Evolutionary conservation across 148 eudicot genomes (phyloP), one percentile per base, ranked within the genome.

Genomic region (Vaccinium darrowii): DNA sequence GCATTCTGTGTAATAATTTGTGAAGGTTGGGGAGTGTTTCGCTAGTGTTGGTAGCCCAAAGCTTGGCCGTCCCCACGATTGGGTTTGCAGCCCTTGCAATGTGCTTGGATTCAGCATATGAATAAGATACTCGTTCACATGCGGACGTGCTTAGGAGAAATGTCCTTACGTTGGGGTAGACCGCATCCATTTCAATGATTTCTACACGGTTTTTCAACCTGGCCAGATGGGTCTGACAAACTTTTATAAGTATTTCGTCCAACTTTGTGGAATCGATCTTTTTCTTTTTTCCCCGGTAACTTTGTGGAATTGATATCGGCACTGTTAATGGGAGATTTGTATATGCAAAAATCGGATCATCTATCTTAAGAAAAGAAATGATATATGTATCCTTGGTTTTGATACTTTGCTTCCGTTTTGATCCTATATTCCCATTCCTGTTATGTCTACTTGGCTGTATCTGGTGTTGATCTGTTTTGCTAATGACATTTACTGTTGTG

Each of bases 401-500:
- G 33, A 79, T 54, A 39, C 15, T 27, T 19, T 79, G 47, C 63
- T 30, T 7, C 10, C 18, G 27, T 49, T 0, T 15, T 76, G 30
- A 49, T 76, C 15, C 18, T 53, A 76, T 18, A n/a, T 30, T 49
- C 4, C 62, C 30, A n/a, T 39, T 78, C 36, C 62, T 53, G n/a
- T 78, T 39, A 25, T 78, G 10, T 53, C 13, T n/a, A 7, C 9
- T 23, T 19, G 10, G 58, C 33, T n/a, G 60, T 51, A 78, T 51
- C 14, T 78, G 1, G 39, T 52, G n/a, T 12, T 78, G 81, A 52
- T 76, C 60, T 78, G 81, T 78, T 78, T 78, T 78, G n/a, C 39
- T 52, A 2, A 8, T 53, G 30, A 65, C 25, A 23, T 33, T 53
- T 79, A 16, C 18, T 27, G 11, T n/a, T 54, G 15, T 7, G 49